These are phyloP conservation scores for Lanmaoa pseudosensibilis DNA, from an alignment of 768 basidiomycete species.

Conservation along the genomic window DNA sequence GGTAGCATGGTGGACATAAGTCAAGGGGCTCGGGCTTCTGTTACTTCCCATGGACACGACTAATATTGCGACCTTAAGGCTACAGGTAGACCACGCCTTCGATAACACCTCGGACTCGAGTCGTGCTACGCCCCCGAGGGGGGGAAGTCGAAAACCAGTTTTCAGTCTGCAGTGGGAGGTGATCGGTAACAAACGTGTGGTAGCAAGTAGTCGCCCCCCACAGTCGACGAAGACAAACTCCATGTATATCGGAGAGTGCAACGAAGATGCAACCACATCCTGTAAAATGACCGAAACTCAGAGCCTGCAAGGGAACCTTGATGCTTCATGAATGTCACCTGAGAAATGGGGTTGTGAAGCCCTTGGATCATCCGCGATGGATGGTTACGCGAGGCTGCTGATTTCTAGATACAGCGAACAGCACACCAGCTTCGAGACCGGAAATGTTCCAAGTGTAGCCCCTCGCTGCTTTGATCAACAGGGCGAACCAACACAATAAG, in stretches of 20 bases:
- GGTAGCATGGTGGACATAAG: too few species aligned
- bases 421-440: neutral
- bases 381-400: neutral
- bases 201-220: neutral
- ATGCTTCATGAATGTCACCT: neutral
- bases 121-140: neutral
- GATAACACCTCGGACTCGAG: neutral
- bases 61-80: neutral
- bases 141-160: neutral
- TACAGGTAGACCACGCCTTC: neutral
- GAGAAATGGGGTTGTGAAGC: conserved; percentile 10
- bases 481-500: neutral
- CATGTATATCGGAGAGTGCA: neutral
- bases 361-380: conserved; percentile 21
- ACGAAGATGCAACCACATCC: neutral
- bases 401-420: conserved; percentile 7
- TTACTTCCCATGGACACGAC: neutral
- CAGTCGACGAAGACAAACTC: neutral
- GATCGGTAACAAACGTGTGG: neutral
- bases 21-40: neutral
- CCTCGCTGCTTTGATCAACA: conserved; percentile 1
- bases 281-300: neutral
- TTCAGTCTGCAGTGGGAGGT: neutral
- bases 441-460: neutral
- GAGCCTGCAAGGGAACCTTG: neutral